These are phyloP conservation scores for Lachancea sp. DNA, from an alignment of 805 yeast genomes.

Conservation along the genomic window DNA sequence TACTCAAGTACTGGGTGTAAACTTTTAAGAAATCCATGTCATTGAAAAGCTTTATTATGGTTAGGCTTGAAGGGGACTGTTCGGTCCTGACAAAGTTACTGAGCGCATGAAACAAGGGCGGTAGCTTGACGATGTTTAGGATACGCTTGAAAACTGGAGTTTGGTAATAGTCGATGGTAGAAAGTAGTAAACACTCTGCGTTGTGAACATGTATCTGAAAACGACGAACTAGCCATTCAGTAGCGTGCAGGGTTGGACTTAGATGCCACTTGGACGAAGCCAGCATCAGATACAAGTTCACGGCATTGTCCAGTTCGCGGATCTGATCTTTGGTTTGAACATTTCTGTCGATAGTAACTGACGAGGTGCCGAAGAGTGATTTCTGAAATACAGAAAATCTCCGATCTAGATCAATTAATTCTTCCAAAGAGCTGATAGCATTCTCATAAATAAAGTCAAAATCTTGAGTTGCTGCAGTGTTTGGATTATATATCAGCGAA, in stretches of 20 bases:
- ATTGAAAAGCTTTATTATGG: constrained; percentile 67
- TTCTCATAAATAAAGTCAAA: constrained; percentile 70
- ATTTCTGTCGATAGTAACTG: constrained; percentile 72
- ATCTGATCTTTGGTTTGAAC: constrained; percentile 76
- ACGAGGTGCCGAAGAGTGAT: constrained; percentile 76
- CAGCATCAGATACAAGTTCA: constrained; percentile 66
- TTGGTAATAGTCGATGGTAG: constrained; percentile 75
- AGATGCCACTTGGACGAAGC: constrained; percentile 71
- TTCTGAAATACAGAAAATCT: constrained; percentile 63
- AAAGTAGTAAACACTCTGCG: constrained; percentile 62
- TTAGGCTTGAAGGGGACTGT: constrained; percentile 55
- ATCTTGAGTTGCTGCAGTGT: constrained; percentile 91
- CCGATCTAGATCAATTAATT: constrained; percentile 64
- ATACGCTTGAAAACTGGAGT: constrained; percentile 69
- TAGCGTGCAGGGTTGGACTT: constrained; percentile 69
- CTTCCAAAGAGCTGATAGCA: constrained; percentile 70
- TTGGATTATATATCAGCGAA: constrained; percentile 79
- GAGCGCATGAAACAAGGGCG: constrained; percentile 74
- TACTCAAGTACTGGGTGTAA: constrained; percentile 48
- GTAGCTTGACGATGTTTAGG: constrained; percentile 66
- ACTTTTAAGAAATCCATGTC: constrained; percentile 64
- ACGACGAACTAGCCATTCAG: constrained; percentile 94
- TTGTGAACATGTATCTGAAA: constrained; percentile 79
- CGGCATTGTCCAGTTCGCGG: constrained; percentile 64
- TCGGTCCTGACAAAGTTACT: constrained; percentile 57